Evolutionary conservation across 805 yeast genomes (phyloP), one percentile per base, ranked within the genome.

Genomic region (Ogataea methylovora): DNA sequence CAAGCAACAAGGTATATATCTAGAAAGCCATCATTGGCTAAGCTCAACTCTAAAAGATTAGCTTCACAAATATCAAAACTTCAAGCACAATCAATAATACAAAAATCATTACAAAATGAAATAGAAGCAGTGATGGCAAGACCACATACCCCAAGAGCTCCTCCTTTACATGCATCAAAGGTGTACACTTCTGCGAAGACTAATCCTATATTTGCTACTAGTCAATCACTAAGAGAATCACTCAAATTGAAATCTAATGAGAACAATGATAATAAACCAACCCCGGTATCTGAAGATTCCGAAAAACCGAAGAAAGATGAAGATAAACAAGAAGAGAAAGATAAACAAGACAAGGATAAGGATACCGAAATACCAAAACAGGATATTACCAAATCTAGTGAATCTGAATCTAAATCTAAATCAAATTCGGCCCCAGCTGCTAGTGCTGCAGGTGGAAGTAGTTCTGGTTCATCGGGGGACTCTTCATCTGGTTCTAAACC

Each of bases 361-460:
- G 39, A 40, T 15, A 28, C 38, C 16, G 41, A 46, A 14, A 46
- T 29, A 30, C 37, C 42, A n/a, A 38, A 37, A 33, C 44, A 43
- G 8, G 28, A 40, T 2, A 41, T 46, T 7, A 32, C 34, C 6
- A 43, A 30, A 16, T 24, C 33, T 20, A 33, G 27, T 10, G 28
- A 20, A n/a, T 17, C 27, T 14, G 43, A 40, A 13, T 45, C 46
- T 14, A 38, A 39, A 20, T 44, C 47, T 21, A 44, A 37, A 14
- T 49, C 29, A 17, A 46, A 41, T 11, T 44, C 36, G 4, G 47
- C 48, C 4, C 40, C 52, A 8, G 38, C 48, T 11, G 35, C 54
- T 15, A 51, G 58, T 5, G 47, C 61, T 13, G 52, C 60, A 4
- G 51, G 52, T 25, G 59, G 42, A 27, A 39, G 38, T 26, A 32